phyloP scores from a whole-genome alignment of 139 green algal genomes.

The Tetradesmus obliquus region DNA sequence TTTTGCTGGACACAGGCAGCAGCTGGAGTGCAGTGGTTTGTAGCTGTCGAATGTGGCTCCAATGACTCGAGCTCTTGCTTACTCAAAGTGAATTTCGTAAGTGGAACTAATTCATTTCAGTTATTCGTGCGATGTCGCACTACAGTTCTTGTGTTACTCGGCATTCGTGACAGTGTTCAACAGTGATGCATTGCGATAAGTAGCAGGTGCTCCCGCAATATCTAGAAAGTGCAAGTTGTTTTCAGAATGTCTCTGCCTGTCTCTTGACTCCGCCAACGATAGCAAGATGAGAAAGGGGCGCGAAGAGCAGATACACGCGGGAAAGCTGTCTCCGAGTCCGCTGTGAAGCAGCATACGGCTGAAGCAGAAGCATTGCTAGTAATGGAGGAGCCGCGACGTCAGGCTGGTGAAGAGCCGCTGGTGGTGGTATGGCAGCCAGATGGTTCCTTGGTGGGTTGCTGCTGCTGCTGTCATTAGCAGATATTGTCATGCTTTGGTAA shows the following conservation, averaged over 20 bases:
- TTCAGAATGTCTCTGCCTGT: background rate
- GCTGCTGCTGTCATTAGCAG: conserved; percentile 10
- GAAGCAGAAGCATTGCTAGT: background rate
- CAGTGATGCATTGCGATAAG: too few relatives aligned
- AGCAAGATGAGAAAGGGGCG: background rate
- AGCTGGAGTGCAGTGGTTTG: background rate
- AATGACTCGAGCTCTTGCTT: background rate
- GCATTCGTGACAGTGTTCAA: background rate
- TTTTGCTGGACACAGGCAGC: background rate
- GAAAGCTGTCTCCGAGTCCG: background rate
- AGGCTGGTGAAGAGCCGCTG: background rate
- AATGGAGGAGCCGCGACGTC: background rate
- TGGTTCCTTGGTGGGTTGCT: background rate
- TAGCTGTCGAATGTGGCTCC: background rate
- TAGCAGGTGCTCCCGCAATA: too few relatives aligned
- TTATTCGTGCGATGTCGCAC: too few relatives aligned
- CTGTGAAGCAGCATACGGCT: background rate
- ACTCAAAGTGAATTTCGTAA: background rate
- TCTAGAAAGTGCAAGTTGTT: too few relatives aligned
- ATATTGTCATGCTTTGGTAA: background rate
- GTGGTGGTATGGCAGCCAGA: background rate
- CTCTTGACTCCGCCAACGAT: background rate
- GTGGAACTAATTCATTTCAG: too few relatives aligned
- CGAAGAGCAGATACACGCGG: background rate
- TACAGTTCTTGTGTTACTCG: background rate